A percentile compares a stretch with the other conserved stretches of the same genome.
These are phyloP conservation scores for Emmonsiellopsis sp. DNA, from an alignment of 2,329 filamentous ascomycete species.

Conservation along the genomic window DNA sequence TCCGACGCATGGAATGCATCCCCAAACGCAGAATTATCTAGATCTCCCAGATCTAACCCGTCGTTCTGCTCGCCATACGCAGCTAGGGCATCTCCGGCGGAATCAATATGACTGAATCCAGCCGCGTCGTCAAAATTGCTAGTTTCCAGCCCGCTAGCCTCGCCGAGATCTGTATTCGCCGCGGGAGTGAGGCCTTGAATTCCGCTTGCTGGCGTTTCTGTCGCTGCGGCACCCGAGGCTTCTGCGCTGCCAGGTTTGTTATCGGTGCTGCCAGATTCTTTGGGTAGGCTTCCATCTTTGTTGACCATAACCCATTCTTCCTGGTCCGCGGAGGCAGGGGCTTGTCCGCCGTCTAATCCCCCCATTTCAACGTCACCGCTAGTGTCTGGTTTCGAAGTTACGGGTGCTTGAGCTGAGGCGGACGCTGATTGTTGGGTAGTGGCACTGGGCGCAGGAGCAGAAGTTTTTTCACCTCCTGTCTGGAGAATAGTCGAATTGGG, in stretches of 20 bases:
- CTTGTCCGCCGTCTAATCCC: conserved; percentile 36
- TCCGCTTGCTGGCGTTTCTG: conserved; percentile 15
- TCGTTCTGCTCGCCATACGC: conserved; percentile 54
- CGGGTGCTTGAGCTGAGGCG: conserved; percentile 9
- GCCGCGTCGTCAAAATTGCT: conserved; percentile 32
- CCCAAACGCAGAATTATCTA: conserved; percentile 74
- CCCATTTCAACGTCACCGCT: conserved; percentile 45
- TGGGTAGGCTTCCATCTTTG: conserved; percentile 41
- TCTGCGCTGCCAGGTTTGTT: conserved; percentile 1
- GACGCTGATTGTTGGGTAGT: conserved; percentile 27
- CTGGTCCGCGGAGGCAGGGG: conserved; percentile 29
- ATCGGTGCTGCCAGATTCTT: conserved; percentile 5
- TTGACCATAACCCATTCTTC: conserved; percentile 69
- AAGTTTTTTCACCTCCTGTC: not conserved
- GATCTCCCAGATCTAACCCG: conserved; percentile 46
- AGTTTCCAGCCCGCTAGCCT: conserved; percentile 22
- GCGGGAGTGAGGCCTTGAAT: conserved; percentile 16
- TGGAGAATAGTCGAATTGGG: not conserved
- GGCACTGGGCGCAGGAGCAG: not conserved
- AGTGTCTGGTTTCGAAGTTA: conserved; percentile 4
- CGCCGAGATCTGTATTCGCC: conserved; percentile 17
- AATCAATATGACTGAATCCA: conserved; percentile 47
- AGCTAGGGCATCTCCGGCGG: conserved; percentile 61
- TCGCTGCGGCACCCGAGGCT: conserved; percentile 12
- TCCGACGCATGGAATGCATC: conserved; percentile 64